A percentile compares a stretch with the other conserved stretches of the same genome.
Evolutionary conservation across 2,329 filamentous ascomycete species (phyloP).

Genomic region (Penicillium crustosum): DNA sequence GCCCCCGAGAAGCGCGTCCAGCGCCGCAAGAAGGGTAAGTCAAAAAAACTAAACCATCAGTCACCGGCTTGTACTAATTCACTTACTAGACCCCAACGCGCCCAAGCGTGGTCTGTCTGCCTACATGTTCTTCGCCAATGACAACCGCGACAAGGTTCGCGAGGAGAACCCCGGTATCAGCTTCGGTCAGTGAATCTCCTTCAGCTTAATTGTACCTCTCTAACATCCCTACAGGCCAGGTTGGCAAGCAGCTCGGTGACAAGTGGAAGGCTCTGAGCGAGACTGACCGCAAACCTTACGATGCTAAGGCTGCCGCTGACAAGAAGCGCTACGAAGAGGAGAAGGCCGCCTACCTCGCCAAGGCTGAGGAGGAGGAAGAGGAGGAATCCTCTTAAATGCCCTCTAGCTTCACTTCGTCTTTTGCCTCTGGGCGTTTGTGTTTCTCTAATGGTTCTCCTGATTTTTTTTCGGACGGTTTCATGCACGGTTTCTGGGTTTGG

Average conservation of each 20-base stretch:
- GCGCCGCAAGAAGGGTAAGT: conserved; percentile 72
- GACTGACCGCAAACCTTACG: conserved; percentile 89
- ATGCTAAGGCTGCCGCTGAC: conserved; percentile 92
- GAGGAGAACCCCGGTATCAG: conserved; percentile 97
- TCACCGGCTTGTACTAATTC: conserved; percentile 17
- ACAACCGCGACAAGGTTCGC: conserved; percentile 96
- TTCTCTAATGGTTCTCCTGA: conserved; percentile 31
- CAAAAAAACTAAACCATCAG: neutral
- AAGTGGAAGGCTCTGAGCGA: conserved; percentile 97
- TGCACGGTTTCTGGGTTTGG: conserved; percentile 32
- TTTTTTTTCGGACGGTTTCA: conserved; percentile 33
- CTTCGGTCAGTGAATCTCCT: conserved; percentile 63
- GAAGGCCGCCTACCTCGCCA: conserved; percentile 80
- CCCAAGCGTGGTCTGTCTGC: conserved; percentile 99
- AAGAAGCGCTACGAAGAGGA: conserved; percentile 99
- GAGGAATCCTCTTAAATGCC: conserved; percentile 47
- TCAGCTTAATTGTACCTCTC: neutral
- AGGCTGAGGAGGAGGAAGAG: conserved; percentile 61
- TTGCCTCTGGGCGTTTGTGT: conserved; percentile 38
- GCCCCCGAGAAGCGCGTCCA: conserved; percentile 57
- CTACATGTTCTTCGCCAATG: conserved; percentile 99
- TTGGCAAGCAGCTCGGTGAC: conserved; percentile 97
- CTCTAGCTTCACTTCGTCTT: conserved; percentile 26
- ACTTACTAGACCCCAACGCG: conserved; percentile 80
- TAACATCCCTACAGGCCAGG: conserved; percentile 64